phyloP scores from a whole-genome alignment of 768 basidiomycete genomes.

The Filobasidium wieringae region DNA sequence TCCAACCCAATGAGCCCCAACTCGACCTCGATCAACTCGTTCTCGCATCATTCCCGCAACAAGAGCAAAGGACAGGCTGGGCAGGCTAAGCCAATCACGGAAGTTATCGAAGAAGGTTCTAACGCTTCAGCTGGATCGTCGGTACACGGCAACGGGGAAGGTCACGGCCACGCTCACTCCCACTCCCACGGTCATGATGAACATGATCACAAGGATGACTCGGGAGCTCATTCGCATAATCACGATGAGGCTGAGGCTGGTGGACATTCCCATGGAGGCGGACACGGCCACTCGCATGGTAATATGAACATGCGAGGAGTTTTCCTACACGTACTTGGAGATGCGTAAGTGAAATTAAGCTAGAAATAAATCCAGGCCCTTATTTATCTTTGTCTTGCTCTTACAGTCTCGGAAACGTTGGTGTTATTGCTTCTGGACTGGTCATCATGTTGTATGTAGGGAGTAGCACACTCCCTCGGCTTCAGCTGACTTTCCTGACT shows the following conservation, averaged over 20 bases:
- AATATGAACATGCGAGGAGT: slow-evolving; percentile 99
- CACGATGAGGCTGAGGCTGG: slow-evolving; percentile 8
- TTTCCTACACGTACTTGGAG: slow-evolving; percentile 84
- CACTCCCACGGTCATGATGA: slow-evolving; percentile 42
- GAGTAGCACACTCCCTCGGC: not conserved
- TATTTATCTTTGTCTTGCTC: not conserved
- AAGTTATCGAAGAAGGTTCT: not conserved
- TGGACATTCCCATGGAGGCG: slow-evolving; percentile 18
- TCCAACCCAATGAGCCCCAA: slow-evolving; percentile 4
- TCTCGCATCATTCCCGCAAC: slow-evolving; percentile 9
- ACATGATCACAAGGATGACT: slow-evolving; percentile 11
- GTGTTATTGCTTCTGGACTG: slow-evolving; percentile 88
- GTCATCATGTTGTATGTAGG: slow-evolving; percentile 65
- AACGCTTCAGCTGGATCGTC: too few species aligned
- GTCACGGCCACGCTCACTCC: slow-evolving; percentile 23
- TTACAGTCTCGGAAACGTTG: slow-evolving; percentile 70
- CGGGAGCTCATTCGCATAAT: slow-evolving; percentile 13
- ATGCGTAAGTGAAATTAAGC: slow-evolving; percentile 47
- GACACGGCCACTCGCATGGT: slow-evolving; percentile 42
- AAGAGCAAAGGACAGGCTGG: slow-evolving; percentile 4
- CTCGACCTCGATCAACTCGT: slow-evolving; percentile 5
- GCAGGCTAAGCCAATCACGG: slow-evolving; percentile 5
- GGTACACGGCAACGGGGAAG: slow-evolving; percentile 20
- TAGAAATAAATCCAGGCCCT: not conserved
- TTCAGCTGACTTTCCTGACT: not conserved